These are phyloP conservation scores for Colletotrichum sp. DNA, from an alignment of 2,329 filamentous ascomycete species.

Conservation along the genomic window DNA sequence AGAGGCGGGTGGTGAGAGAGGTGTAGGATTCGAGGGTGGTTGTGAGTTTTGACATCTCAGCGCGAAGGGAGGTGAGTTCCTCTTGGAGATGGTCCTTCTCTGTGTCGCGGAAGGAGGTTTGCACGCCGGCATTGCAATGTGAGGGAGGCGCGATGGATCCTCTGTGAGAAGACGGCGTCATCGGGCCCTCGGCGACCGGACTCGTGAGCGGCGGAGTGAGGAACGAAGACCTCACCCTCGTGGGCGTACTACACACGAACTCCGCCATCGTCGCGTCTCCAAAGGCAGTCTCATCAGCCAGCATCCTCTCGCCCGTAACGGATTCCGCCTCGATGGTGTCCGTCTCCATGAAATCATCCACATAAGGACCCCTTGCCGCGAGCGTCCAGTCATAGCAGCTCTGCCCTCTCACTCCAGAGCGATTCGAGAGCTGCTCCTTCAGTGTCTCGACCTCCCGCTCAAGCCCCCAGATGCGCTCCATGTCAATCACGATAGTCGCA, in stretches of 20 bases:
- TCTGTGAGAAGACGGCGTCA: slow-evolving; percentile 41
- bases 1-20: slow-evolving; percentile 41
- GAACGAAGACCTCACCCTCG: slow-evolving; percentile 50
- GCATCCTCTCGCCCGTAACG: slow-evolving; percentile 52
- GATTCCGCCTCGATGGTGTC: slow-evolving; percentile 44
- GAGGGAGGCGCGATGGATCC: slow-evolving; percentile 25
- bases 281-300: slow-evolving; percentile 47
- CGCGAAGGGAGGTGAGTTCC: slow-evolving; percentile 52
- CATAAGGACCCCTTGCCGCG: slow-evolving; percentile 52
- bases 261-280: slow-evolving; percentile 58
- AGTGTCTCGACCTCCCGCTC: slow-evolving; percentile 44
- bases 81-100: slow-evolving; percentile 48
- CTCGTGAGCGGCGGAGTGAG: slow-evolving; percentile 63
- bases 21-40: slow-evolving; percentile 53
- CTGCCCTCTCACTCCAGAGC: slow-evolving; percentile 20
- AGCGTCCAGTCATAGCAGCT: slow-evolving; percentile 55
- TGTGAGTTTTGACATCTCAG: slow-evolving; percentile 54
- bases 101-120: slow-evolving; percentile 46
- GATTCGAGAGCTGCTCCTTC: slow-evolving; percentile 34
- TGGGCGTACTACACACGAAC: slow-evolving; percentile 57
- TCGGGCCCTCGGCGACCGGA: slow-evolving; percentile 34
- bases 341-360: slow-evolving; percentile 46
- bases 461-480: slow-evolving; percentile 46
- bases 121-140: slow-evolving; percentile 40
- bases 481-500: slow-evolving; percentile 54